Evolutionary conservation across 2,329 filamentous ascomycete species (phyloP).

Genomic region (Cercospora nicotianae): DNA sequence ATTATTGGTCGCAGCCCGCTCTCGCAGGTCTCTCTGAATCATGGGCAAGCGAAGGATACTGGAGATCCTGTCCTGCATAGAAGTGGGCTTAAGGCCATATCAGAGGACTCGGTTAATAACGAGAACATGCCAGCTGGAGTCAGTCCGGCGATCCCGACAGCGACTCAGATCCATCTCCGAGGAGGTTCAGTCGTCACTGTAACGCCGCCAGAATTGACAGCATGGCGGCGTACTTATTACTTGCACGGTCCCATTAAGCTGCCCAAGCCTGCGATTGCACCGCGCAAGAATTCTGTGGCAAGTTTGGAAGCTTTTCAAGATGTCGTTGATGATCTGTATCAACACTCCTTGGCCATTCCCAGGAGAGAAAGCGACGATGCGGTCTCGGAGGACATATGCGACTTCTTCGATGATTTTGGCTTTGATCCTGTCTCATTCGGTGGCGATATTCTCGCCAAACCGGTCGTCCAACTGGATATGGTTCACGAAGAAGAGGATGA

Average conservation of each 20-base stretch:
- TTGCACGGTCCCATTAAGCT: conserved; percentile 46
- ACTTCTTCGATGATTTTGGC: conserved; percentile 45
- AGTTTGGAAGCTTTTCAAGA: conserved; percentile 44
- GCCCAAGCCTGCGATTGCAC: conserved; percentile 37
- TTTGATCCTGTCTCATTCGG: conserved; percentile 35
- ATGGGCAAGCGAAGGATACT: not conserved
- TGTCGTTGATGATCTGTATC: conserved; percentile 35
- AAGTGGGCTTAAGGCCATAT: conserved; percentile 26
- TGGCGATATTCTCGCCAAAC: conserved; percentile 24
- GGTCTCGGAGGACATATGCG: conserved; percentile 43
- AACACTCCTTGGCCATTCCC: conserved; percentile 31
- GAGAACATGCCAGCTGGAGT: conserved; percentile 31
- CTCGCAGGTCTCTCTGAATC: conserved; percentile 27
- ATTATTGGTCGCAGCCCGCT: conserved; percentile 27
- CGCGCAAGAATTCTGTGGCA: conserved; percentile 44
- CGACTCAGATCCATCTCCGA: conserved; percentile 37
- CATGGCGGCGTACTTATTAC: conserved; percentile 42
- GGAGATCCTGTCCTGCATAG: not conserved
- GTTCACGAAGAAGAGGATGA: conserved; percentile 17
- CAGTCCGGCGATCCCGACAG: conserved; percentile 25
- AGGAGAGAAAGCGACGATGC: conserved; percentile 39
- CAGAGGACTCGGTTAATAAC: conserved; percentile 18
- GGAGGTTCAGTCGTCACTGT: conserved; percentile 40
- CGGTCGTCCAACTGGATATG: conserved; percentile 22
- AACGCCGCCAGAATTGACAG: conserved; percentile 37